A percentile compares a stretch with the other conserved stretches of the same genome.
These are phyloP conservation scores for Terana coerulea DNA, from an alignment of 768 basidiomycete genomes.

Conservation along the genomic window DNA sequence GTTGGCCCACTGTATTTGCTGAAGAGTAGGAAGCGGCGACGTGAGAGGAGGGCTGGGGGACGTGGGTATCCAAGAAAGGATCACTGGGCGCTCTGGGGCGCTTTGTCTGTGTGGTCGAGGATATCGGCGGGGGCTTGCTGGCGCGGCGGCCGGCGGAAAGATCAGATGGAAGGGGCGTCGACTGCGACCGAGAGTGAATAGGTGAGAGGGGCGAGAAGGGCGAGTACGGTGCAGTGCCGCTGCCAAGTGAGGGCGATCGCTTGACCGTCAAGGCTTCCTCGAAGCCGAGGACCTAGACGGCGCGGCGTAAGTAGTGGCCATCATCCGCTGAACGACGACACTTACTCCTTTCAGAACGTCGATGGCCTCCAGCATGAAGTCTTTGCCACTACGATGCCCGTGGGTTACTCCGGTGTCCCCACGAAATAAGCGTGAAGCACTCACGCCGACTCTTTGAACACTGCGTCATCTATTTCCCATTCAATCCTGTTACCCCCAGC, in stretches of 20 bases:
- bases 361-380: conserved; percentile 92
- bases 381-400: conserved; percentile 65
- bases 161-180: conserved; percentile 45
- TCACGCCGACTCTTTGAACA: conserved; percentile 92
- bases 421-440: conserved; percentile 28
- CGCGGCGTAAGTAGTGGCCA: conserved; percentile 11
- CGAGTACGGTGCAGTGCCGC: conserved; percentile 23
- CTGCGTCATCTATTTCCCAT: conserved; percentile 94
- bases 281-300: conserved; percentile 59
- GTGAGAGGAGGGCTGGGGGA: conserved; percentile 42
- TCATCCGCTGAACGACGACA: background rate
- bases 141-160: conserved; percentile 17
- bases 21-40: conserved; percentile 51
- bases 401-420: background rate
- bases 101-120: conserved; percentile 47
- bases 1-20: conserved; percentile 34
- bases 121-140: conserved; percentile 36
- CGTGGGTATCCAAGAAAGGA: conserved; percentile 67
- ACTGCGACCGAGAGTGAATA: conserved; percentile 52
- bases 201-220: conserved; percentile 36
- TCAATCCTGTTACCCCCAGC: conserved; percentile 69
- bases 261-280: conserved; percentile 50
- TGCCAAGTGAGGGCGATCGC: conserved; percentile 25
- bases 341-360: conserved; percentile 86
- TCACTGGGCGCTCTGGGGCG: conserved; percentile 74